These are phyloP conservation scores for Aechmea fasciata DNA, from an alignment of 176 grass and related monocot species.

Conservation along the genomic window DNA sequence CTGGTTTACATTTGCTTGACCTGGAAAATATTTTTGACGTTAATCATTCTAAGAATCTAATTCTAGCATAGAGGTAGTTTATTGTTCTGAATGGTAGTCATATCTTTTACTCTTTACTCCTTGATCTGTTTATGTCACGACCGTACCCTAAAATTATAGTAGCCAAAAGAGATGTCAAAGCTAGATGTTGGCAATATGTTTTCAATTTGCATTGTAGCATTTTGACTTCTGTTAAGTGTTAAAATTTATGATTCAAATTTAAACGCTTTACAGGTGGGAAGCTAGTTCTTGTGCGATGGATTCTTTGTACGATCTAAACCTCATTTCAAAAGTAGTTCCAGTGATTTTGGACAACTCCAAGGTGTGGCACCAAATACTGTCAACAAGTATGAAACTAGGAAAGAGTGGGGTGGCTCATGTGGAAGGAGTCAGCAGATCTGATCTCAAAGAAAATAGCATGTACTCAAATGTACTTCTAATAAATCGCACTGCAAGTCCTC, in stretches of 20 bases:
- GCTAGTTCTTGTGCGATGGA: conserved; percentile 67
- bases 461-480: conserved; percentile 72
- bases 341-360: conserved; percentile 72
- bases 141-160: background rate
- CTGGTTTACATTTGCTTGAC: background rate
- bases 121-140: background rate
- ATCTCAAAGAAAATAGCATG: conserved; percentile 58
- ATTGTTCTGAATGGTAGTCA: background rate
- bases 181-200: background rate
- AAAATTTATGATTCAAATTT: background rate
- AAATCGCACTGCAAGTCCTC: conserved; percentile 81
- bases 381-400: conserved; percentile 67
- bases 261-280: conserved; percentile 44
- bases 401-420: conserved; percentile 48
- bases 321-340: conserved; percentile 65
- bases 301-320: conserved; percentile 75
- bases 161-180: background rate
- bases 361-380: conserved; percentile 62
- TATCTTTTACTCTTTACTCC: background rate
- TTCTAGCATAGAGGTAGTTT: background rate
- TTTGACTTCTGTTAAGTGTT: background rate
- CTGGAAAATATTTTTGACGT: background rate
- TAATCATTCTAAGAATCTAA: background rate
- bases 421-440: conserved; percentile 51
- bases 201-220: background rate